phyloP scores from a whole-genome alignment of 495 filamentous ascomycete genomes.

The Xylaria scruposa region DNA sequence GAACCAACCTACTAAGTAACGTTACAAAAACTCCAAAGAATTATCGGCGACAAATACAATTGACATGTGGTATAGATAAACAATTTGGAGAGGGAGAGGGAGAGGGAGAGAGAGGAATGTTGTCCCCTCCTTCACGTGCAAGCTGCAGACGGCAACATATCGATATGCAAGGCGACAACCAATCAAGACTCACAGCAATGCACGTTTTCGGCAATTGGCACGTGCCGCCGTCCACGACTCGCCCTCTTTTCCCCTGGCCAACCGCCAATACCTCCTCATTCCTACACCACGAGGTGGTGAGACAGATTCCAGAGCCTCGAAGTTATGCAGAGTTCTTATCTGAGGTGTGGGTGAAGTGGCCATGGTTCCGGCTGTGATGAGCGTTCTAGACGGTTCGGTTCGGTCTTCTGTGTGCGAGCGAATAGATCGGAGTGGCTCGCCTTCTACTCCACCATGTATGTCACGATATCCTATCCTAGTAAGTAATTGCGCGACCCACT shows the following conservation, averaged over 20 bases:
- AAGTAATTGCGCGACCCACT: not conserved
- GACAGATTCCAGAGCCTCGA: conserved; percentile 13
- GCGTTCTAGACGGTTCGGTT: too few relatives aligned
- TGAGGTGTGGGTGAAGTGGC: not conserved
- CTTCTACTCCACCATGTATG: conserved; percentile 2
- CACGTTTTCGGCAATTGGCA: conserved; percentile 22
- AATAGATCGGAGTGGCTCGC: too few relatives aligned
- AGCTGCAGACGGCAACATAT: not conserved
- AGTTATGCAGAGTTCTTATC: not conserved
- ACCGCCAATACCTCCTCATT: conserved; percentile 17
- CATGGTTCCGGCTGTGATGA: too few relatives aligned
- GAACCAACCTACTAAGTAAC: too few relatives aligned
- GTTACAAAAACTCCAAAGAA: not conserved
- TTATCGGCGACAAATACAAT: not conserved
- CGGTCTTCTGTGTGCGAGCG: too few relatives aligned
- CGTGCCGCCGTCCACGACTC: not conserved
- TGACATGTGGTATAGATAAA: not conserved
- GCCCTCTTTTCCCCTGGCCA: not conserved
- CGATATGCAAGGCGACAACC: not conserved
- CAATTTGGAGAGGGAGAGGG: not conserved
- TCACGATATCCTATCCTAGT: not conserved
- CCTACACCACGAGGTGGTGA: conserved; percentile 11
- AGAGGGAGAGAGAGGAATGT: too few relatives aligned
- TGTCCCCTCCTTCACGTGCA: not conserved
- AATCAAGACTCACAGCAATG: conserved; percentile 11